phyloP scores from a whole-genome alignment of 1,139 yeast genomes.

The Taiozyma sp. region DNA sequence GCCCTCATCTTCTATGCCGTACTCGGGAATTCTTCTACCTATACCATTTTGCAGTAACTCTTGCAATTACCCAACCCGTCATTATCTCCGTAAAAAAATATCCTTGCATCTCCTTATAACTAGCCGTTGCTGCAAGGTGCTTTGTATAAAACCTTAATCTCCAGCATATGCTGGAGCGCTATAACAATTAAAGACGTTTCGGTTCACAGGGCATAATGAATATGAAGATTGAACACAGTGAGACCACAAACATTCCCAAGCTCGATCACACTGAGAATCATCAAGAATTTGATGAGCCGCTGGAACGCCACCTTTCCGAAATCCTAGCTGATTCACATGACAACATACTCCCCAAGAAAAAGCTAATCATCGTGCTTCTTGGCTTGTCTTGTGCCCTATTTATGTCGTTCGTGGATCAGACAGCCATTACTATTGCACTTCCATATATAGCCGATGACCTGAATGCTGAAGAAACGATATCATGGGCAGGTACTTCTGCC shows the following conservation, averaged over 20 bases:
- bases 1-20: background rate
- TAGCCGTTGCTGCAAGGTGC: background rate
- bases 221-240: too few relatives aligned
- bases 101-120: background rate
- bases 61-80: background rate
- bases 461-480: conserved; percentile 33
- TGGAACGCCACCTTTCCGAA: background rate
- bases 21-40: background rate
- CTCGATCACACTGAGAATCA: background rate
- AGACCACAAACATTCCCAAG: background rate
- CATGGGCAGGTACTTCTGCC: conserved; percentile 45
- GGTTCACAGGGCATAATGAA: background rate
- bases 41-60: background rate
- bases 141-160: background rate
- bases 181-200: background rate
- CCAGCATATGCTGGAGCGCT: background rate
- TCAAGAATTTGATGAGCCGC: background rate
- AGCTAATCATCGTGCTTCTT: conserved; percentile 4
- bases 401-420: conserved; percentile 12
- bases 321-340: conserved; percentile 8
- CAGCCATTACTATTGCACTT: conserved; percentile 39
- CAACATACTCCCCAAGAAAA: conserved; percentile 5
- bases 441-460: conserved; percentile 37
- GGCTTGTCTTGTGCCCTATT: conserved; percentile 3
- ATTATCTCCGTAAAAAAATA: background rate